Conservation (phyloP, 2,329 filamentous ascomycete genomes). For the Ophiostoma australiae region DNA sequence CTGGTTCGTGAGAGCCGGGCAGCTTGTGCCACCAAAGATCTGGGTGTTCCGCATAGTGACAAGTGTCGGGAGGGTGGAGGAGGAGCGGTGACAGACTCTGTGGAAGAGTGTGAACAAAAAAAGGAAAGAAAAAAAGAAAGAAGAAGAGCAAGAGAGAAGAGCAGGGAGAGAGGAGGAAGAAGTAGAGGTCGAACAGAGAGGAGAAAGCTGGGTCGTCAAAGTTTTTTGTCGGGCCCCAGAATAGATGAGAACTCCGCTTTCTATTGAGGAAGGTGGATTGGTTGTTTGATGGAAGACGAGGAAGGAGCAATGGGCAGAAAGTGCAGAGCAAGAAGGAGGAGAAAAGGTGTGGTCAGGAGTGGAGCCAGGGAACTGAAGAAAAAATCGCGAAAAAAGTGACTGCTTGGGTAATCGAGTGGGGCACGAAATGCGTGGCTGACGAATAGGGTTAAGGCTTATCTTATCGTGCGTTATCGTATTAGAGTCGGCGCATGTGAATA, state of each 20-base stretch:
- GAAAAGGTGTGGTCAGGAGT: slow-evolving; percentile 7
- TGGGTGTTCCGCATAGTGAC: slow-evolving; percentile 48
- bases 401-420: background rate
- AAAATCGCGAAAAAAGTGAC: background rate
- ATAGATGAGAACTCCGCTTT: slow-evolving; percentile 7
- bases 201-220: slow-evolving; percentile 11
- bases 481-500: background rate
- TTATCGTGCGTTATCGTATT: background rate
- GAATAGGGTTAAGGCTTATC: background rate
- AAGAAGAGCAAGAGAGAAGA: background rate
- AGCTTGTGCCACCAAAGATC: slow-evolving; percentile 64
- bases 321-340: slow-evolving; percentile 2
- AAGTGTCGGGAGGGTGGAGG: background rate
- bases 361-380: slow-evolving; percentile 9
- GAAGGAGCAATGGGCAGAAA: background rate
- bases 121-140: background rate
- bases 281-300: background rate
- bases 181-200: background rate
- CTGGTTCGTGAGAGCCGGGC: slow-evolving; percentile 58
- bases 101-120: background rate
- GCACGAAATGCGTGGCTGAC: background rate
- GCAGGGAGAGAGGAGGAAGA: background rate
- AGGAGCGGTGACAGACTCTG: slow-evolving; percentile 16
- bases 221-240: slow-evolving; percentile 9
- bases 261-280: slow-evolving; percentile 8